Evolutionary conservation across 116 monocot genomes (phyloP).

Genomic region (Trichopus zeylanicus): DNA sequence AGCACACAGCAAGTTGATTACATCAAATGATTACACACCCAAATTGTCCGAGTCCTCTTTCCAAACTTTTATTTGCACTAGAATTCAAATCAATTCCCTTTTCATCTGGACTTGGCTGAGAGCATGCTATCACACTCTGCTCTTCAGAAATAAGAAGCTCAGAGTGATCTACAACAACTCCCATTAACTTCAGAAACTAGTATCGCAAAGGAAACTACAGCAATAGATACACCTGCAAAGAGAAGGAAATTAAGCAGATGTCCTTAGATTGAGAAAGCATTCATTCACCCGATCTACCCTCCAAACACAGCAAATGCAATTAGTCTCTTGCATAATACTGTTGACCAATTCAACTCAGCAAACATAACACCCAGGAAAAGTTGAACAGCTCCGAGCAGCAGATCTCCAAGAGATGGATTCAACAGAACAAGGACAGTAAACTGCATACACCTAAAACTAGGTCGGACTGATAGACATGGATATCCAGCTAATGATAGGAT

Average conservation of each 20-base stretch:
- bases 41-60: constrained; percentile 35
- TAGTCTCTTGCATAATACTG: constrained; percentile 18
- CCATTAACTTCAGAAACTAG: constrained; percentile 10
- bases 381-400: constrained; percentile 31
- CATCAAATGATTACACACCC: constrained; percentile 32
- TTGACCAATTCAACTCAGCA: constrained; percentile 39
- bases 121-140: not conserved
- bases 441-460: constrained; percentile 13
- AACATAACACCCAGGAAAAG: constrained; percentile 27
- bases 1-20: not conserved
- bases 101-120: constrained; percentile 3
- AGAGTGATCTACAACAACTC: not conserved
- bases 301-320: constrained; percentile 13
- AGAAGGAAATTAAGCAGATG: constrained; percentile 18
- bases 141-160: constrained; percentile 10
- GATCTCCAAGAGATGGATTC: constrained; percentile 12
- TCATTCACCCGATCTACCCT: constrained; percentile 16
- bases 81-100: constrained; percentile 9
- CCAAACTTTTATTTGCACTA: constrained; percentile 22
- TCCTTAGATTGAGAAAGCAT: constrained; percentile 15
- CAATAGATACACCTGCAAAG: constrained; percentile 29
- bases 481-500: constrained; percentile 5
- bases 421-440: constrained; percentile 14
- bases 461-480: constrained; percentile 9
- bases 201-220: constrained; percentile 5